Base-by-base conservation (phyloP, 1,139 yeast species). In the Kodamaea suecica region DNA sequence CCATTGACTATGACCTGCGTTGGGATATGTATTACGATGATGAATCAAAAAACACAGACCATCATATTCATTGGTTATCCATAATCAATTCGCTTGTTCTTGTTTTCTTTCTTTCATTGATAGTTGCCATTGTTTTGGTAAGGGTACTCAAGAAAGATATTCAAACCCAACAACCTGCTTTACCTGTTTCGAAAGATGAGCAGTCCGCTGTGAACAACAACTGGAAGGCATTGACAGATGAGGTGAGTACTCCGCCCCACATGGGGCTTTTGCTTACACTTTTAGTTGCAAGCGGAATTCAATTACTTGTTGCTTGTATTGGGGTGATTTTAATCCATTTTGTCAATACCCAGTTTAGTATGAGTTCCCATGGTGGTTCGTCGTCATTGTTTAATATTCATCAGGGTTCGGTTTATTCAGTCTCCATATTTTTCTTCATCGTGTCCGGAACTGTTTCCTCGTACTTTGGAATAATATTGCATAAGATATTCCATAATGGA, bases 371-470 rank as follows among this genome's bases (percentile, higher is more conserved):
- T 9, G 42, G 55, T 9, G 44, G 51, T 7, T 41, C 62, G 1
- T 48, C 53, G 21, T 52, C 57, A 4, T 57, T 63, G 27, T 65
- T 68, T 45, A 61, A 84, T 38, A 73, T 77, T 45, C 77, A 79
- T 43, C 76, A 83, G 41, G 87, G 85, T 17, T 80, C 86, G 5
- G 70, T 83, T 12, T 58, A 82, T 32, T 72, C 84, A 8, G 66
- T 81, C 34, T 76, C 87, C 0, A 52, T 84, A 24, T 59, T 75
- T 6, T 67, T 80, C 40, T 78, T 85, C 46, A 75, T 83, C 6
- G 59, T 76, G 30, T 84, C 92, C 15, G 95, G 94, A 0, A 69
- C 79, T 17, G 71, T 82, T 35, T 81, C 94, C 1, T 86, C 95
- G 0, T 84, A 74, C 51, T 64, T 78, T 9, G 86, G 94, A 16